phyloP scores from a whole-genome alignment of 2,329 filamentous ascomycete species.

The Apiospora malaysiana region DNA sequence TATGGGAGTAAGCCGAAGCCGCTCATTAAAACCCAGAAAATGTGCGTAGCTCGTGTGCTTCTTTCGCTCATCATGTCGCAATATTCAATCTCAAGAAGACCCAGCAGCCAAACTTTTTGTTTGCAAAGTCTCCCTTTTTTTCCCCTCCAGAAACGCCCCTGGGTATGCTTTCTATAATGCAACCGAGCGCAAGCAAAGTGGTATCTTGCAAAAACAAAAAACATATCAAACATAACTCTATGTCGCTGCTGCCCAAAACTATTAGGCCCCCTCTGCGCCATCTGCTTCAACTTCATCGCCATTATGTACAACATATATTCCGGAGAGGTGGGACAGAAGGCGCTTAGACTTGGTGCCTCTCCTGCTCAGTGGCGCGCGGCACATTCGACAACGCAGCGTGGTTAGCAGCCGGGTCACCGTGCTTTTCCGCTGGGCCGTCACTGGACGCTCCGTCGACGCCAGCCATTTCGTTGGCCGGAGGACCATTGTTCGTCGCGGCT shows the following conservation, averaged over 20 bases:
- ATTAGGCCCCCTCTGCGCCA: neutral
- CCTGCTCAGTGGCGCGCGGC: conserved; percentile 37
- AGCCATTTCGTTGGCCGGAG: conserved; percentile 29
- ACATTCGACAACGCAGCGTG: conserved; percentile 43
- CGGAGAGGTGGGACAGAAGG: neutral
- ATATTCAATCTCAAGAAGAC: neutral
- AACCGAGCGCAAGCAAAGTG: conserved; percentile 1
- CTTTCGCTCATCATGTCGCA: neutral
- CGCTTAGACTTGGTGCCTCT: conserved; percentile 26
- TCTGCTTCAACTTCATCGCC: neutral
- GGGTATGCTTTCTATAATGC: conserved; percentile 3
- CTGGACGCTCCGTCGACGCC: conserved; percentile 28
- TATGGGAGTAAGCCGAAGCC: neutral
- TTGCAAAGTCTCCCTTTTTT: neutral
- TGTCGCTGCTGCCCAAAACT: neutral
- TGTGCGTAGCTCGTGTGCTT: neutral
- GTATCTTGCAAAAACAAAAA: neutral
- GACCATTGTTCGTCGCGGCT: conserved; percentile 28
- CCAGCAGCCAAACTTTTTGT: neutral
- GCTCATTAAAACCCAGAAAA: neutral
- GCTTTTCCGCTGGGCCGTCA: conserved; percentile 27
- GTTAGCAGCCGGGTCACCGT: conserved; percentile 41
- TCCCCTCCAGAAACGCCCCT: neutral
- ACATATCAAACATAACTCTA: neutral
- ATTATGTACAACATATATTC: neutral